Conservation (phyloP, 164 flowering plant genomes). For the Kingdonia uniflora region DNA sequence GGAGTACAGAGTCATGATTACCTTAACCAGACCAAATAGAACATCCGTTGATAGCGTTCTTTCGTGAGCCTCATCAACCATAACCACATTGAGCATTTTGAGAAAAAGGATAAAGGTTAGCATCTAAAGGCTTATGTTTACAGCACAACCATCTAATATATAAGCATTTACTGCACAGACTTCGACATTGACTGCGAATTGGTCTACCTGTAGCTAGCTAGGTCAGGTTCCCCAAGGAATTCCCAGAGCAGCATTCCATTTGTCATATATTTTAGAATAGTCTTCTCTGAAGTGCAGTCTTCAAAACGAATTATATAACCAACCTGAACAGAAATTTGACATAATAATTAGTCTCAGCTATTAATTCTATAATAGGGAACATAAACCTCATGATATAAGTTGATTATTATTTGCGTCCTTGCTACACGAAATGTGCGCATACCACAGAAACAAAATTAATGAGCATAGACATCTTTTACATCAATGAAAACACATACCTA, state of each 20-base stretch:
- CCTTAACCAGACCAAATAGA: no score
- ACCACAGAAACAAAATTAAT: background rate
- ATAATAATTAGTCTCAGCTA: background rate
- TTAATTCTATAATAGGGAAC: no score
- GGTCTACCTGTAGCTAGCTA: constrained; percentile 75
- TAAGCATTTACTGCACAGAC: background rate
- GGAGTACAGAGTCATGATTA: constrained; percentile 12
- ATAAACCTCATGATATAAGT: no score
- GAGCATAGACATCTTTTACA: no score
- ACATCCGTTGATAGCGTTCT: no score
- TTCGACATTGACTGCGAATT: background rate
- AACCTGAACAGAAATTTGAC: constrained; percentile 39
- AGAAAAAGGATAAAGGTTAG: constrained; percentile 5
- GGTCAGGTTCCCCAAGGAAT: constrained; percentile 93
- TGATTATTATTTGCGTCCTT: no score
- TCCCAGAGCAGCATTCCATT: constrained; percentile 97
- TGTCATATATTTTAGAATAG: constrained; percentile 89
- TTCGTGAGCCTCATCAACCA: no score
- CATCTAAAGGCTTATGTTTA: background rate
- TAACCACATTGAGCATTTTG: constrained; percentile 8
- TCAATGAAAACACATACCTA: no score
- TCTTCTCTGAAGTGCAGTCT: constrained; percentile 95
- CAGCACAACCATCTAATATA: background rate
- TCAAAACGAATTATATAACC: constrained; percentile 98
- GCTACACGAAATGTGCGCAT: background rate